Percentiles rank a stretch among this genome's conserved stretches.
Evolutionary conservation across 345 rosid genomes (phyloP).

Genomic region (Tarenaya hassleriana): DNA sequence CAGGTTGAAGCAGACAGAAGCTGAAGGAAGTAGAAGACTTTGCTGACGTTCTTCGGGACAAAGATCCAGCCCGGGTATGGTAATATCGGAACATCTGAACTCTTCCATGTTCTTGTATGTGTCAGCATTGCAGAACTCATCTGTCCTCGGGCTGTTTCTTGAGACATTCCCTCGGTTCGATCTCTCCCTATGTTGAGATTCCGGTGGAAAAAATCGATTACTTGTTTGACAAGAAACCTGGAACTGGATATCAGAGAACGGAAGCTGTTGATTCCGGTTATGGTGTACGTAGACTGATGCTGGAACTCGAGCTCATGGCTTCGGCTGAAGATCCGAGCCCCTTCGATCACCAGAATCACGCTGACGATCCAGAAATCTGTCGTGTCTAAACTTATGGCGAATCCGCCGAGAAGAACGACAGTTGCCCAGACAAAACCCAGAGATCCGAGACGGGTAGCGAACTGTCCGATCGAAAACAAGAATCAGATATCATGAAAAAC

Average conservation of each 20-base stretch:
- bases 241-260: conserved; percentile 42
- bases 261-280: conserved; percentile 64
- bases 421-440: conserved; percentile 98
- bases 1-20: conserved; percentile 71
- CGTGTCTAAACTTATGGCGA: conserved; percentile 60
- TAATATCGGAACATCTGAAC: conserved; percentile 75
- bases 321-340: conserved; percentile 84
- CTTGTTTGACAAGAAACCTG: conserved; percentile 24
- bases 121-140: background rate
- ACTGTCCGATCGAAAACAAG: conserved; percentile 12
- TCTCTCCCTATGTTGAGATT: too few species aligned
- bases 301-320: conserved; percentile 94
- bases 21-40: conserved; percentile 77
- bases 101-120: conserved; percentile 52
- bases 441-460: conserved; percentile 75
- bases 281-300: conserved; percentile 75
- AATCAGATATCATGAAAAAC: background rate
- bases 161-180: background rate
- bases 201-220: conserved; percentile 18
- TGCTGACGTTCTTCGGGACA: conserved; percentile 62
- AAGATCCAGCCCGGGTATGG: conserved; percentile 75
- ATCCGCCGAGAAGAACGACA: conserved; percentile 92
- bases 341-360: conserved; percentile 68
- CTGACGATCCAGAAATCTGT: conserved; percentile 91
- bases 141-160: background rate